Evolutionary conservation across 257 asterid genomes (phyloP).

Genomic region (Nicotiana otophora): DNA sequence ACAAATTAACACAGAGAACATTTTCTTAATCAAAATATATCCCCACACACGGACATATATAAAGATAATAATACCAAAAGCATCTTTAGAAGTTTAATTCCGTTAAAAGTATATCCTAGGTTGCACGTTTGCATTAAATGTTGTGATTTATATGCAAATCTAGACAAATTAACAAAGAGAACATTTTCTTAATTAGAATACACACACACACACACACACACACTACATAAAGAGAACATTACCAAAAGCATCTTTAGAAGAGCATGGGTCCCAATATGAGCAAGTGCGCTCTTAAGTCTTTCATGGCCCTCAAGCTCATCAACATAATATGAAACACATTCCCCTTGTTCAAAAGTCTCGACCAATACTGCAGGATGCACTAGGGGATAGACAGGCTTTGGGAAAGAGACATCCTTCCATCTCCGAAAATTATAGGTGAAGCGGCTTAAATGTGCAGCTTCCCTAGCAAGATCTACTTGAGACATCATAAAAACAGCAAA

Average conservation of each 20-base stretch:
- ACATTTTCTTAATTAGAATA: neutral
- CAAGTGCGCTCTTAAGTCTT: slow-evolving; percentile 8
- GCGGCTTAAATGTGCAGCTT: slow-evolving; percentile 15
- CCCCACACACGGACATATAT: neutral
- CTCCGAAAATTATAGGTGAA: slow-evolving; percentile 12
- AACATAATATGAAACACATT: slow-evolving; percentile 14
- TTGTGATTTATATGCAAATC: neutral
- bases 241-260: slow-evolving; percentile 15
- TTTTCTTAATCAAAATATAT: neutral
- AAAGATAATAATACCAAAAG: neutral
- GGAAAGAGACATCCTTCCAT: slow-evolving; percentile 16
- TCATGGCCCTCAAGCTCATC: slow-evolving; percentile 12
- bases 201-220: neutral
- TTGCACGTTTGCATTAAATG: neutral
- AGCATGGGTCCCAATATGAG: slow-evolving; percentile 17
- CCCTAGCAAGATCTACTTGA: slow-evolving; percentile 14
- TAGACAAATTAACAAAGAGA: neutral
- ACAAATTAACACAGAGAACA: neutral
- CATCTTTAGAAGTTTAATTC: neutral
- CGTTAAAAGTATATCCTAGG: neutral
- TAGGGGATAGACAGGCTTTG: slow-evolving; percentile 15
- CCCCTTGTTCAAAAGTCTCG: slow-evolving; percentile 11
- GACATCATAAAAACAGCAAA: slow-evolving; percentile 17
- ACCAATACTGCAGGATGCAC: slow-evolving; percentile 14
- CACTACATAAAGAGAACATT: neutral